These are phyloP conservation scores for Haematococcus sp. DNA, from an alignment of 139 green algal species.

Conservation along the genomic window DNA sequence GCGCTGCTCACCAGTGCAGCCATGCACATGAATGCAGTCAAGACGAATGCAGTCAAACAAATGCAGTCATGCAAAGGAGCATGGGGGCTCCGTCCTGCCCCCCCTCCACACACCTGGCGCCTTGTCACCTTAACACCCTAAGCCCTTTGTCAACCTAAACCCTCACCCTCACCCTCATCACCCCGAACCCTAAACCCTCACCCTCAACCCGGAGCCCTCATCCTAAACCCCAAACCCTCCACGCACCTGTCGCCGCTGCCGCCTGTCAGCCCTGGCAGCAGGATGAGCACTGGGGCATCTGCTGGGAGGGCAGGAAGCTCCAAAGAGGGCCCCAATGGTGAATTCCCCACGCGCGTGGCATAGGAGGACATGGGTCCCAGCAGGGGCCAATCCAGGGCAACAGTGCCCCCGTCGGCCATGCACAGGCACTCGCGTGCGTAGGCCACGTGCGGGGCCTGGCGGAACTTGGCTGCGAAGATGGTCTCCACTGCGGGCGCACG, in stretches of 20 bases:
- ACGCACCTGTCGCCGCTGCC: conserved; percentile 72
- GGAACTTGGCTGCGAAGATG: conserved; percentile 79
- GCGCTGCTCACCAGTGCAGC: too few relatives aligned
- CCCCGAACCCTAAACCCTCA: too few relatives aligned
- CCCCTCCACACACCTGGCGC: too few relatives aligned
- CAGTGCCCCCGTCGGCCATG: conserved; percentile 77
- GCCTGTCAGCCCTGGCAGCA: conserved; percentile 92
- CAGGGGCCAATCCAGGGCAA: conserved; percentile 78
- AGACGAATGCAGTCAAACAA: too few relatives aligned
- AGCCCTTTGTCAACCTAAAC: too few relatives aligned
- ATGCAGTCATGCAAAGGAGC: too few relatives aligned
- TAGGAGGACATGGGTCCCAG: background rate
- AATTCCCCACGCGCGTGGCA: background rate
- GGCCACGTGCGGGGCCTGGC: conserved; percentile 49
- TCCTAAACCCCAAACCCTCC: too few relatives aligned
- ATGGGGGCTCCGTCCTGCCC: too few relatives aligned
- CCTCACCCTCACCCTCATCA: too few relatives aligned
- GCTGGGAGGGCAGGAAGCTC: conserved; percentile 37
- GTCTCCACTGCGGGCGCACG: conserved; percentile 72
- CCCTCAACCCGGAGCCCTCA: too few relatives aligned
- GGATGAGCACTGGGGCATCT: conserved; percentile 77
- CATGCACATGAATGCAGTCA: too few relatives aligned
- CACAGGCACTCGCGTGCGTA: conserved; percentile 73
- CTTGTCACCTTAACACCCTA: too few relatives aligned
- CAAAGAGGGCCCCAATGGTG: background rate